phyloP scores from a whole-genome alignment of 1,284 basidiomycete genomes.

The Ustilago lituana region DNA sequence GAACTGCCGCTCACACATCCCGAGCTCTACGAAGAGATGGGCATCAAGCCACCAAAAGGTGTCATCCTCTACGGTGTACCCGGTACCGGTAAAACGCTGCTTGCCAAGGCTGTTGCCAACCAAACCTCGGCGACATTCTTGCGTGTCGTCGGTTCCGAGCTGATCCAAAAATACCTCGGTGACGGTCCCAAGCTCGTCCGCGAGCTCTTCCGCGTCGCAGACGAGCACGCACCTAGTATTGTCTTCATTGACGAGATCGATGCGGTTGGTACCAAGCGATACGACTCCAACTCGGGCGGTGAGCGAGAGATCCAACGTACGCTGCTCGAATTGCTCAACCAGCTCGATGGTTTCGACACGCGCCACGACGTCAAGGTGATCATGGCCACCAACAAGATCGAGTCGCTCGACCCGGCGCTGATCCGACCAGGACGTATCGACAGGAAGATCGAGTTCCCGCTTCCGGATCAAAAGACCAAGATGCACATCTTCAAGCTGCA shows the following conservation, averaged over 20 bases:
- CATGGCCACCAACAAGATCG: conserved; percentile 88
- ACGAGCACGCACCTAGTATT: conserved; percentile 69
- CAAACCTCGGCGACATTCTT: conserved; percentile 99
- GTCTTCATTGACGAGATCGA: conserved; percentile 71
- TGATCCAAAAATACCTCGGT: conserved; percentile 99
- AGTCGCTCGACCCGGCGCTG: conserved; percentile 92
- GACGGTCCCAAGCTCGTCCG: conserved; percentile 75
- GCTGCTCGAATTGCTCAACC: conserved; percentile 70
- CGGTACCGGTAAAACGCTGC: conserved; percentile 96
- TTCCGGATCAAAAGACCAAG: conserved; percentile 66
- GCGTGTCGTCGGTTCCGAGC: conserved; percentile 95
- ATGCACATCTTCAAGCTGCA: conserved; percentile 95
- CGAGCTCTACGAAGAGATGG: conserved; percentile 99
- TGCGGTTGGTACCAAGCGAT: conserved; percentile 70
- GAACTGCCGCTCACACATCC: conserved; percentile 98
- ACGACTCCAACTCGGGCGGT: conserved; percentile 70
- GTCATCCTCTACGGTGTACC: conserved; percentile 99
- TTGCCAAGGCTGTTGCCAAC: conserved; percentile 98
- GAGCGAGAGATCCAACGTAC: conserved; percentile 70
- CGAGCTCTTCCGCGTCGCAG: conserved; percentile 69
- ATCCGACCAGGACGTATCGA: conserved; percentile 99
- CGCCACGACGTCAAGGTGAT: conserved; percentile 95
- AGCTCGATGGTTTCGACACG: conserved; percentile 99
- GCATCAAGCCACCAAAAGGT: conserved; percentile 97
- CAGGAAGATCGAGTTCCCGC: conserved; percentile 80